Conservation (phyloP, 2,329 filamentous ascomycete species). For the Diaporthe aspalathi region DNA sequence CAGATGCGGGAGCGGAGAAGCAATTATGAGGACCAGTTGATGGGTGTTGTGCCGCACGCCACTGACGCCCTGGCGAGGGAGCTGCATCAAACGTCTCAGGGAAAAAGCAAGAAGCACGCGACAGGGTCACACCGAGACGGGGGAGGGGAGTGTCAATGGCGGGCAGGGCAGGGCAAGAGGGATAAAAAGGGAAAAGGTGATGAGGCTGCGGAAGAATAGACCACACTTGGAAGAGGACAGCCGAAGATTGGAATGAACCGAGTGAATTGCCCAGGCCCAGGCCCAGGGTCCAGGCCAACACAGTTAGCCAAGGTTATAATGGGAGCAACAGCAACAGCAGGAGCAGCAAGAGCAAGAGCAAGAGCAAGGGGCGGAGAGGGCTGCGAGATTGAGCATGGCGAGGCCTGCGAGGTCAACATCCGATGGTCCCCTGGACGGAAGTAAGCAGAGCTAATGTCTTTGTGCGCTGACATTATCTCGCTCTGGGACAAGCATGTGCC, state of each 20-base stretch:
- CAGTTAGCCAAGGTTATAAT: neutral
- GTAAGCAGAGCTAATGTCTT: slow-evolving; percentile 18
- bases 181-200: neutral
- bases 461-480: slow-evolving; percentile 20
- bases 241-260: neutral
- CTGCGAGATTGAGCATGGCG: slow-evolving; percentile 12
- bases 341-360: neutral
- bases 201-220: neutral
- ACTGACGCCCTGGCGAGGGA: slow-evolving; percentile 15
- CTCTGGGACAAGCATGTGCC: slow-evolving; percentile 25
- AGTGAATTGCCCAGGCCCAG: neutral
- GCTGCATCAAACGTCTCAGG: slow-evolving; percentile 23
- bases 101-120: slow-evolving; percentile 24
- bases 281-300: too few relatives aligned
- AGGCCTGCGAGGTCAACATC: slow-evolving; percentile 14
- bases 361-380: slow-evolving; percentile 18
- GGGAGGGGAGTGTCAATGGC: neutral
- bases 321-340: too few relatives aligned
- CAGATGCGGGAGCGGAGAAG: slow-evolving; percentile 24
- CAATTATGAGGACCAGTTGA: slow-evolving; percentile 30
- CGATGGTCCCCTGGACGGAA: slow-evolving; percentile 17
- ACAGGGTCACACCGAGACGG: slow-evolving; percentile 10
- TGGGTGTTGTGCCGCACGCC: slow-evolving; percentile 25
- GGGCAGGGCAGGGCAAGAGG: neutral
- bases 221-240: neutral